A percentile compares a stretch with the other conserved stretches of the same genome.
phyloP scores from a whole-genome alignment of 106 monocot species.

The Amphibolis antarctica region DNA sequence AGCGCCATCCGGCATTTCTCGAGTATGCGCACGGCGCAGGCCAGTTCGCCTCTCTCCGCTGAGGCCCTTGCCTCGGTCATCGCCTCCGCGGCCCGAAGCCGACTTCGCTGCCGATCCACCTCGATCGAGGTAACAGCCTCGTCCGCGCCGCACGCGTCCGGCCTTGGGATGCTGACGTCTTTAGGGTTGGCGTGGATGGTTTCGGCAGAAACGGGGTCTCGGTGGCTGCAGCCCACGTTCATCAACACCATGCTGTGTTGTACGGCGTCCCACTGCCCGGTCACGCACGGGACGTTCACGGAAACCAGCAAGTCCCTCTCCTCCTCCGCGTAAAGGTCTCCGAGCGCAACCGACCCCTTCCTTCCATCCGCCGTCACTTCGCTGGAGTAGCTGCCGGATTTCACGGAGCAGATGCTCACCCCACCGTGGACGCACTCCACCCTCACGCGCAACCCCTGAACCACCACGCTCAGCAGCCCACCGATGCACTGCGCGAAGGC shows the following conservation, averaged over 20 bases:
- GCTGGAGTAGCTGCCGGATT: conserved; percentile 65
- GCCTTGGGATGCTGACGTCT: conserved; percentile 18
- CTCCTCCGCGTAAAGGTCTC: conserved; percentile 86
- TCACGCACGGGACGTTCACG: conserved; percentile 16
- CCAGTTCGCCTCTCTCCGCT: conserved; percentile 25
- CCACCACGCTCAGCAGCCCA: conserved; percentile 86
- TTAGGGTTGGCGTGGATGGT: background rate
- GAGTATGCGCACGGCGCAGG: conserved; percentile 21
- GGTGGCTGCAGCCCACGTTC: conserved; percentile 19
- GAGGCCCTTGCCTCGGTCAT: conserved; percentile 28
- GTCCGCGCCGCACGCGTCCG: background rate
- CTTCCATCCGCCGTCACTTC: conserved; percentile 26
- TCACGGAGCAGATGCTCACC: conserved; percentile 32
- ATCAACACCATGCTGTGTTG: conserved; percentile 14
- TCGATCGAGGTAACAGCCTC: conserved; percentile 11
- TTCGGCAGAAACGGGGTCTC: conserved; percentile 21
- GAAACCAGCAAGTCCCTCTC: conserved; percentile 71
- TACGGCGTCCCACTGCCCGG: background rate
- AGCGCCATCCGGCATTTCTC: conserved; percentile 13
- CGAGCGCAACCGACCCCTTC: conserved; percentile 40
- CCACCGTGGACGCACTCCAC: conserved; percentile 38
- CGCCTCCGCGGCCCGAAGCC: conserved; percentile 19
- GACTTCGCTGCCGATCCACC: conserved; percentile 30
- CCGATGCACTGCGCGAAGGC: conserved; percentile 96
- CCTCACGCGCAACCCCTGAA: conserved; percentile 43